A percentile compares a stretch with the other conserved stretches of the same genome.
Evolutionary conservation across 371 early-diverging fungal species (phyloP).

Genomic region (Syncephalastrum sp.): DNA sequence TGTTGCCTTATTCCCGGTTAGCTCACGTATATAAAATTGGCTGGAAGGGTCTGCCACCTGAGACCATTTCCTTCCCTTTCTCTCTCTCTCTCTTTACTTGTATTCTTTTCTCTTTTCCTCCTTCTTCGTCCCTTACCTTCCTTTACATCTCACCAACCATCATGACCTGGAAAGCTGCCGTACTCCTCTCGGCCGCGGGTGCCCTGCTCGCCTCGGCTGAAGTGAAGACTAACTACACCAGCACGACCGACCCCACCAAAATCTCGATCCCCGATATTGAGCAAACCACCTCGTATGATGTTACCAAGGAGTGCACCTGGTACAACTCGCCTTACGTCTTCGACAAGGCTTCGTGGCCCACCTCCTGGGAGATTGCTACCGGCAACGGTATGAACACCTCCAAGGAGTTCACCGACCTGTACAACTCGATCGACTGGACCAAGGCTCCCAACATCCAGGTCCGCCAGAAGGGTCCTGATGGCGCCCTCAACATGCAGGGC

Average conservation of each 20-base stretch:
- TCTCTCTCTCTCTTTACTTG: neutral
- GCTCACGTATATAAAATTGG: no score
- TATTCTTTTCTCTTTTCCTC: slow-evolving; percentile 5
- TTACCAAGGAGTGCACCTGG: slow-evolving; percentile 18
- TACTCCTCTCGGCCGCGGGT: slow-evolving; percentile 10
- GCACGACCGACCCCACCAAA: slow-evolving; percentile 22
- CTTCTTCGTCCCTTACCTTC: slow-evolving; percentile 10
- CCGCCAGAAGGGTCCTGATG: slow-evolving; percentile 15
- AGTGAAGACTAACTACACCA: slow-evolving; percentile 26
- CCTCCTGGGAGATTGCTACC: slow-evolving; percentile 29
- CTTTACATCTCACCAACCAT: slow-evolving; percentile 13
- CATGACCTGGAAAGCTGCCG: slow-evolving; percentile 14
- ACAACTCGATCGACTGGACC: slow-evolving; percentile 42
- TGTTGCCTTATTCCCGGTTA: no score
- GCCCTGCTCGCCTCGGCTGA: slow-evolving; percentile 17
- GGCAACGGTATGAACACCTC: slow-evolving; percentile 32
- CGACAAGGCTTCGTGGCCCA: slow-evolving; percentile 24
- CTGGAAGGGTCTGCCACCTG: neutral
- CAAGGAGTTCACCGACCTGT: slow-evolving; percentile 25
- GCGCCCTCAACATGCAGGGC: slow-evolving; percentile 24
- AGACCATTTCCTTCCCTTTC: neutral
- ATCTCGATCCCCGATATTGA: slow-evolving; percentile 45
- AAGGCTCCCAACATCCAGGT: slow-evolving; percentile 38
- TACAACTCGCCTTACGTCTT: slow-evolving; percentile 16
- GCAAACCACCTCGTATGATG: slow-evolving; percentile 26